A percentile compares a stretch with the other conserved stretches of the same genome.
Conservation (phyloP, 805 yeast species). For the Saccharomyces paradoxus region DNA sequence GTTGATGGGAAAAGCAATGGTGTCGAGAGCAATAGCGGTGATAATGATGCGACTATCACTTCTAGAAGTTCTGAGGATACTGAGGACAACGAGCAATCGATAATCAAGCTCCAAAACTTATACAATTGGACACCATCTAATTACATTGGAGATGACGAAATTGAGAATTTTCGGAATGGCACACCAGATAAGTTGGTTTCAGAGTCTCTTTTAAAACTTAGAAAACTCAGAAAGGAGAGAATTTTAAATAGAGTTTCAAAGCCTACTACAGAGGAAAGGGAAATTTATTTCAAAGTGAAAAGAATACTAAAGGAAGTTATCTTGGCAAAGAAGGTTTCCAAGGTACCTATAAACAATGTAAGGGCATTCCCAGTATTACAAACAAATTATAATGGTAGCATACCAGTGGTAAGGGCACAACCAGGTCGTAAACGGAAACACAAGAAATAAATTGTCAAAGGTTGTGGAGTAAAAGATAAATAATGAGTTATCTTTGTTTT, state of each 20-base stretch:
- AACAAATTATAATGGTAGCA: slow-evolving; percentile 66
- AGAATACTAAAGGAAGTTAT: slow-evolving; percentile 41
- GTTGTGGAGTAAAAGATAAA: neutral
- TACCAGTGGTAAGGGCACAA: slow-evolving; percentile 49
- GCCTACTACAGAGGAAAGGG: slow-evolving; percentile 38
- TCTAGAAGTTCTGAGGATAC: neutral
- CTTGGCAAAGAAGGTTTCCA: slow-evolving; percentile 30
- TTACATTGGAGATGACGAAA: slow-evolving; percentile 43
- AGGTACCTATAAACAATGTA: slow-evolving; percentile 24
- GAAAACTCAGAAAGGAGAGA: slow-evolving; percentile 43
- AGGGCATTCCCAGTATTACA: slow-evolving; percentile 58
- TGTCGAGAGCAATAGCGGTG: neutral
- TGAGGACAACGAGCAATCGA: slow-evolving; percentile 3
- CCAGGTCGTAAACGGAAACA: slow-evolving; percentile 26
- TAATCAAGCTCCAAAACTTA: slow-evolving; percentile 34
- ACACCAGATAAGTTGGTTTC: slow-evolving; percentile 37
- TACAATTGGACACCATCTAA: slow-evolving; percentile 44
- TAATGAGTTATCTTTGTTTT: neutral
- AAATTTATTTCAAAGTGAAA: slow-evolving; percentile 36
- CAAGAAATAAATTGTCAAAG: slow-evolving; percentile 8
- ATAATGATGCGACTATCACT: neutral
- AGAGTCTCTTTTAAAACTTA: slow-evolving; percentile 40
- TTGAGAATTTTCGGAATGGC: slow-evolving; percentile 39
- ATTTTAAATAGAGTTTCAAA: slow-evolving; percentile 25
- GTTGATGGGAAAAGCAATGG: neutral